A percentile compares a stretch with the other conserved stretches of the same genome.
These are phyloP conservation scores for Proteromonas lacertae DNA, from an alignment of 352 stramenopile genomes.

Conservation along the genomic window DNA sequence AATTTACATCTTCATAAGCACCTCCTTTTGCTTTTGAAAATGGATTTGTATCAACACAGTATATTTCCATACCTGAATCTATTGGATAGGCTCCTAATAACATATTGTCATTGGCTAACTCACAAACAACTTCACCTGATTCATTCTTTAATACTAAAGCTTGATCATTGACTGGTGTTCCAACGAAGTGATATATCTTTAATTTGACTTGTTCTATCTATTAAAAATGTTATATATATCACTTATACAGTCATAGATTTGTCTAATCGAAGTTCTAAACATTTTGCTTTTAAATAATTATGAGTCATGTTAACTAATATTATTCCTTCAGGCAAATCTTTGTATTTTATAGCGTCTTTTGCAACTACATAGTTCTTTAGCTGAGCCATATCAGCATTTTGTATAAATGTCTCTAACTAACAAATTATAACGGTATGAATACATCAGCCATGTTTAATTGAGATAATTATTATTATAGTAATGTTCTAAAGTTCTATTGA, in stretches of 20 bases:
- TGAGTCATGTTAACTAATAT: slow-evolving; percentile 79
- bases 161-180: slow-evolving; percentile 53
- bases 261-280: slow-evolving; percentile 83
- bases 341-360: too few species aligned
- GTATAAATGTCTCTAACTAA: too few species aligned
- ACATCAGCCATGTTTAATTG: too few species aligned
- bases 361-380: too few species aligned
- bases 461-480: too few species aligned
- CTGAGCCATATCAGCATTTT: too few species aligned
- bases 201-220: slow-evolving; percentile 26
- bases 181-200: slow-evolving; percentile 70
- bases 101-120: slow-evolving; percentile 2
- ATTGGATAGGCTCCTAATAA: slow-evolving; percentile 15
- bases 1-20: slow-evolving; percentile 69
- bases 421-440: too few species aligned
- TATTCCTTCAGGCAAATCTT: slow-evolving; percentile 33
- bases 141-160: slow-evolving; percentile 17
- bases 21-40: slow-evolving; percentile 65
- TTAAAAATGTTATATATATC: neutral
- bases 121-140: slow-evolving; percentile 4
- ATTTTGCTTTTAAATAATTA: slow-evolving; percentile 71
- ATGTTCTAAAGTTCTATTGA: too few species aligned
- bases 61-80: slow-evolving; percentile 45
- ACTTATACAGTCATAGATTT: slow-evolving; percentile 35
- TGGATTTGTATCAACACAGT: slow-evolving; percentile 77